Base-by-base conservation (phyloP, 148 eudicot species). In the Diospyros kaki region DNA sequence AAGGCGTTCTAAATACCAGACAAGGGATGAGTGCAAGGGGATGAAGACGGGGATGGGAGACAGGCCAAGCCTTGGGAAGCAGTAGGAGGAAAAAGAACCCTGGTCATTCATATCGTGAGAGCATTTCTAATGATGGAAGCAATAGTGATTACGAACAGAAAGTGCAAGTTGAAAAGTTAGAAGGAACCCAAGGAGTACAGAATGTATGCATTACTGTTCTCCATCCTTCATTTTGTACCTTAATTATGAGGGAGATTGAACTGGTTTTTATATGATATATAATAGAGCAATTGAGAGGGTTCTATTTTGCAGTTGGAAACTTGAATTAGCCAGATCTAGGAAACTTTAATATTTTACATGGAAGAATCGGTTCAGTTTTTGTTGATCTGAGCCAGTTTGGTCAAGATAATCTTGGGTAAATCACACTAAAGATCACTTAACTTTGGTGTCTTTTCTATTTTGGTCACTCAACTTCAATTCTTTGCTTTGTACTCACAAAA, bases 141-240 rank as follows among this genome's bases (percentile, higher is more conserved):
- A 52, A 52, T 73, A 81, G 80, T 58, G 81, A 83, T 74, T 68
- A 51, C 71, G 88, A 80, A n/a, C 72, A 73, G 72, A 86, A 81
- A 58, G 40, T 73, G 68, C 77, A 79, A 79, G 75, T 71, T 71
- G 80, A 79, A 62, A 79, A 73, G 9, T 62, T 75, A 44, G 81
- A 72, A 68, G 75, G 68, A 69, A 60, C 81, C 13, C 72, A 54
- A 74, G 79, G 55, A 76, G 81, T 87, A 66, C 84, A 96, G 55
- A 86, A 89, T 92, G 98, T 94, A 90, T 60, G 78, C 55, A 73
- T 71, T 76, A 1, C 58, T 67, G 55, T 52, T 74, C 61, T 50
- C 43, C 11, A 1, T 66, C 45, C 46, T 18, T 59, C 4, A 52
- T 28, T 18, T 13, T 18, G 3, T 46, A 4, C 43, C 6, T 50